These are phyloP conservation scores for Rhazya stricta DNA, from an alignment of 257 asterid genomes.

Conservation along the genomic window DNA sequence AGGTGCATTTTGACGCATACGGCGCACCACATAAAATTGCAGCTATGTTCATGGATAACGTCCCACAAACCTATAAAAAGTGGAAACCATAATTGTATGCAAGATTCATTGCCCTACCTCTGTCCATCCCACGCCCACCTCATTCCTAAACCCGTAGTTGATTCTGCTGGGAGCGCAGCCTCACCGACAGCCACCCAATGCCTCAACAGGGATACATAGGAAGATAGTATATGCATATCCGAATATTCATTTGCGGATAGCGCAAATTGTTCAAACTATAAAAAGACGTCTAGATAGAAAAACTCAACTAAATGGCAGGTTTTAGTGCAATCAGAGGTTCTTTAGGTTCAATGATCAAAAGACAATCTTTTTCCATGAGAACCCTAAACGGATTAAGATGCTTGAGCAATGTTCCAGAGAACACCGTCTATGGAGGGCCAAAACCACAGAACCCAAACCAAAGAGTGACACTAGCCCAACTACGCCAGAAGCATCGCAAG, in stretches of 20 bases:
- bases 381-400: conserved; percentile 19
- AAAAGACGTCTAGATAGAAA: not conserved
- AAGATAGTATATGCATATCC: too few relatives aligned
- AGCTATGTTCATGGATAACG: too few relatives aligned
- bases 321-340: conserved; percentile 10
- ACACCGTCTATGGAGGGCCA: conserved; percentile 82
- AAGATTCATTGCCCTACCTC: too few relatives aligned
- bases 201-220: too few relatives aligned
- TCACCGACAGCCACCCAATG: too few relatives aligned
- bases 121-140: too few relatives aligned
- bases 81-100: too few relatives aligned
- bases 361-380: conserved; percentile 1
- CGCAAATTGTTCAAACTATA: not conserved
- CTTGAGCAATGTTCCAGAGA: conserved; percentile 74
- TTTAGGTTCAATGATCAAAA: not conserved
- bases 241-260: not conserved
- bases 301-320: conserved; percentile 10
- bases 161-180: too few relatives aligned
- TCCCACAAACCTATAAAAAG: too few relatives aligned
- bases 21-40: too few relatives aligned
- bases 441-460: conserved; percentile 62
- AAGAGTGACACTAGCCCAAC: conserved; percentile 59
- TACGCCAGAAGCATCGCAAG: conserved; percentile 65
- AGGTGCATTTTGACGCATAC: too few relatives aligned
- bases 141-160: too few relatives aligned